These are phyloP conservation scores for Sugiyamaella smithiae DNA, from an alignment of 805 yeast species.

Conservation along the genomic window DNA sequence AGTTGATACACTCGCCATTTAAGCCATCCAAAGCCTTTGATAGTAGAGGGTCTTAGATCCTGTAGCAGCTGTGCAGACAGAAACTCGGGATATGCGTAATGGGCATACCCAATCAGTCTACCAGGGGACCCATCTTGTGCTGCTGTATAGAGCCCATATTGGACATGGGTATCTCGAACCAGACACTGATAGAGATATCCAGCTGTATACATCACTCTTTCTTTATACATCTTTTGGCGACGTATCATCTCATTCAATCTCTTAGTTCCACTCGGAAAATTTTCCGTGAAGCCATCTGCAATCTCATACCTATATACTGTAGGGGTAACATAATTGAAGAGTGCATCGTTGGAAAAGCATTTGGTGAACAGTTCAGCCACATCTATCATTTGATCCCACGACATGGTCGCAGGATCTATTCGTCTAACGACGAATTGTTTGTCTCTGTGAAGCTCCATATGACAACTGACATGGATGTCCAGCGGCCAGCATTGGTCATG, in stretches of 20 bases:
- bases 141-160: constrained; percentile 1
- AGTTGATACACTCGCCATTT: constrained; percentile 2
- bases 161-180: not conserved
- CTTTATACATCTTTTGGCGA: not conserved
- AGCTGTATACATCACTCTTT: not conserved
- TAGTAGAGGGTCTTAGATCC: not conserved
- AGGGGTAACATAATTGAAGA: not conserved
- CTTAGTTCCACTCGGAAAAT: not conserved
- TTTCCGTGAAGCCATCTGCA: not conserved
- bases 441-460: not conserved
- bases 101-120: not conserved
- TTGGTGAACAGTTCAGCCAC: not conserved
- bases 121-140: not conserved
- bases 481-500: too few species aligned
- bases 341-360: not conserved
- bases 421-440: not conserved
- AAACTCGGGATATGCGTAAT: not conserved
- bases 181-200: not conserved
- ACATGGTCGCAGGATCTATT: not conserved
- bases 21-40: constrained; percentile 4
- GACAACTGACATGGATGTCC: too few species aligned
- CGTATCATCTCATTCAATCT: not conserved
- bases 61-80: not conserved
- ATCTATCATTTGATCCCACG: not conserved
- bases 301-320: not conserved